These are phyloP conservation scores for Inga oerstediana DNA, from an alignment of 306 rosid species.

Conservation along the genomic window DNA sequence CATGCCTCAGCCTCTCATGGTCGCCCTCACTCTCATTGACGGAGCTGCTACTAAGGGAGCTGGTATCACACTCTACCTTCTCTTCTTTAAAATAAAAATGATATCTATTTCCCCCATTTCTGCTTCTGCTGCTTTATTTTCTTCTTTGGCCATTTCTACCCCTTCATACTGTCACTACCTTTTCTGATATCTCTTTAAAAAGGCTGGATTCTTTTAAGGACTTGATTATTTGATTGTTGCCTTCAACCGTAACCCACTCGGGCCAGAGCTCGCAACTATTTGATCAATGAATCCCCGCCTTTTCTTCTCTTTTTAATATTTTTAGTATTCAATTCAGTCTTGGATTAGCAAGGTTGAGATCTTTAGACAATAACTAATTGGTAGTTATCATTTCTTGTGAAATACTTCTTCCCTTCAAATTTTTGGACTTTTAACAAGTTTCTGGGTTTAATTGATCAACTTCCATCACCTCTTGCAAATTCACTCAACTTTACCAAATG, in stretches of 20 bases:
- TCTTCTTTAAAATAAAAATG: neutral
- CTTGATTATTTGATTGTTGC: constrained; percentile 16
- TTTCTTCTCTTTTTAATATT: neutral
- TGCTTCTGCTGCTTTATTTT: neutral
- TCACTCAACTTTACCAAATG: neutral
- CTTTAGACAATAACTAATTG: neutral
- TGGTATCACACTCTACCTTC: constrained; percentile 39
- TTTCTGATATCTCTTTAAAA: neutral
- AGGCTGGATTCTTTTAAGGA: neutral
- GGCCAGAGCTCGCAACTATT: neutral
- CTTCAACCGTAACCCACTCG: constrained; percentile 29
- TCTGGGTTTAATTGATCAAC: neutral
- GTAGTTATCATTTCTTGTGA: neutral
- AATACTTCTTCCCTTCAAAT: neutral
- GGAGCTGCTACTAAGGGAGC: constrained; percentile 80
- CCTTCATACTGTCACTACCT: neutral
- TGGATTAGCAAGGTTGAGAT: neutral
- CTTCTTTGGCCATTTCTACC: neutral
- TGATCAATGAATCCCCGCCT: neutral
- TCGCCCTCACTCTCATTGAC: constrained; percentile 69
- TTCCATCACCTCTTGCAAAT: neutral
- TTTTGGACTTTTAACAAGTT: neutral
- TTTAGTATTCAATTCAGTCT: neutral
- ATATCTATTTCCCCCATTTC: neutral
- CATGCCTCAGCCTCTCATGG: constrained; percentile 51